Conservation (phyloP, 2,329 filamentous ascomycete genomes). For the Colletotrichum sp. region DNA sequence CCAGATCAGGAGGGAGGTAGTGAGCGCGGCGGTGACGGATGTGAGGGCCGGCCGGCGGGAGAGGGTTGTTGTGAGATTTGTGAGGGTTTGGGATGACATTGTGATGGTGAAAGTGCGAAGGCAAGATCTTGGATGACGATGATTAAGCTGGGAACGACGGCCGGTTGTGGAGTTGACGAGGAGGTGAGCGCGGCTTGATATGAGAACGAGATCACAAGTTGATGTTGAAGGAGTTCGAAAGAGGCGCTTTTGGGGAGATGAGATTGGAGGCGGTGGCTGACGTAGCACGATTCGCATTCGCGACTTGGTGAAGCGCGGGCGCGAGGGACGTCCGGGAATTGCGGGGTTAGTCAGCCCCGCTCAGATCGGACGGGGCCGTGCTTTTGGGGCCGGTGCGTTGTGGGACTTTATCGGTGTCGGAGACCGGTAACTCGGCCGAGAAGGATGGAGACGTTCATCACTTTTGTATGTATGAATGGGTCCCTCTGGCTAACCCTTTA, state of each 20-base stretch:
- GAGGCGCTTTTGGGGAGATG: not conserved
- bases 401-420: not conserved
- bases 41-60: not conserved
- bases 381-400: not conserved
- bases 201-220: rapidly evolving
- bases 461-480: not conserved
- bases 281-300: not conserved
- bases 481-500: not conserved
- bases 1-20: not conserved
- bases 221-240: not conserved
- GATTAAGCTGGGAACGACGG: rapidly evolving
- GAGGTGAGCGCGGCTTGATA: rapidly evolving
- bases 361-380: not conserved
- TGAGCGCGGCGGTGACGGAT: not conserved
- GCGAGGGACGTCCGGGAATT: not conserved
- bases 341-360: not conserved
- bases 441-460: not conserved
- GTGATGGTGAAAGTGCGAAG: too few species aligned
- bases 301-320: not conserved
- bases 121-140: not conserved
- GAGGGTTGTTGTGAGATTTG: not conserved
- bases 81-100: not conserved
- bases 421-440: not conserved
- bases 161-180: not conserved
- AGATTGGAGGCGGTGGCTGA: not conserved